These are phyloP conservation scores for Populus pruinosa DNA, from an alignment of 345 rosid genomes.

Conservation along the genomic window DNA sequence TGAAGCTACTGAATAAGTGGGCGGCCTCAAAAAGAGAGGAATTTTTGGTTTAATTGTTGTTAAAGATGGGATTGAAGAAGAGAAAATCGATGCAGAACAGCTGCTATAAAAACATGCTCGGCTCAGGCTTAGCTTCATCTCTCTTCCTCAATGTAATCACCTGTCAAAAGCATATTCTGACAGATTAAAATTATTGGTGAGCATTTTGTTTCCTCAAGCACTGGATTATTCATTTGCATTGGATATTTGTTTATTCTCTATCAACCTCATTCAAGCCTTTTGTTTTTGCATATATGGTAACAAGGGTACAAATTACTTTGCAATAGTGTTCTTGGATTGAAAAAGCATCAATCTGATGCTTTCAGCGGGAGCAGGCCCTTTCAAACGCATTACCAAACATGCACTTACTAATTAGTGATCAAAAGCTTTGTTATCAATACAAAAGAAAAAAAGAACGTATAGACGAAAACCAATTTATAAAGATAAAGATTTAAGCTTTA, in stretches of 20 bases:
- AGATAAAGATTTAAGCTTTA: no score
- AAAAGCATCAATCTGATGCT: no score
- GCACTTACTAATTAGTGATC: no score
- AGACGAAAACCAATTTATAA: no score
- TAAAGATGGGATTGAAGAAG: slow-evolving; percentile 9
- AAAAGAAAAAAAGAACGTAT: no score
- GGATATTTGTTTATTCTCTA: not conserved
- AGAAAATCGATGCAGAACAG: slow-evolving; percentile 11
- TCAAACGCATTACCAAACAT: no score
- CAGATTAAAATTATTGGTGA: not conserved
- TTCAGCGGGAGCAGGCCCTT: no score
- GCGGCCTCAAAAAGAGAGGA: slow-evolving; percentile 59
- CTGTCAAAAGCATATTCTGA: not conserved
- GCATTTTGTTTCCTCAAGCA: not conserved
- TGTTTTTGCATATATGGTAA: no score
- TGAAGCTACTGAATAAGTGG: slow-evolving; percentile 37
- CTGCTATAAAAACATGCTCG: slow-evolving; percentile 2
- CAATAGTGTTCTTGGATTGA: no score
- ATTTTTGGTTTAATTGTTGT: slow-evolving; percentile 26
- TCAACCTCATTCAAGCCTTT: not conserved
- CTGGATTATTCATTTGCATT: not conserved
- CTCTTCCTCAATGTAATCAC: not conserved
- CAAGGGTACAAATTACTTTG: no score
- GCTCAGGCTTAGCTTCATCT: slow-evolving; percentile 9
- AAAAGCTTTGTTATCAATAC: no score